Percentiles rank a stretch among this genome's conserved stretches.
These are phyloP conservation scores for Auxenochlorella protothecoides DNA, from an alignment of 139 green algal species.

Conservation along the genomic window DNA sequence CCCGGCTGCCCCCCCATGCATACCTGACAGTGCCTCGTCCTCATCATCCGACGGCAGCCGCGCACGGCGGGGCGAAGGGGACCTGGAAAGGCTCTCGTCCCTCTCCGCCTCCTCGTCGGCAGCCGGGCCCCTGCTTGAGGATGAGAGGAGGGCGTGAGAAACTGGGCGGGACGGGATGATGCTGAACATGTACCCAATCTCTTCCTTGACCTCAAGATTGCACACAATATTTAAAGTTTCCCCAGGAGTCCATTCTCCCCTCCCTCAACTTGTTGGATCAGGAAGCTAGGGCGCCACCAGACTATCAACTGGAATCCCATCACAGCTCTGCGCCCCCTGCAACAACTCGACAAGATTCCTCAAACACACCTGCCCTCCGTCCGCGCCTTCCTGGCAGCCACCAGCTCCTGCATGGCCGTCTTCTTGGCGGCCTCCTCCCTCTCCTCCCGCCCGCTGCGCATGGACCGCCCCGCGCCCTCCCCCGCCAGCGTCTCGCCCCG, in stretches of 20 bases:
- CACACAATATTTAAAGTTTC: too few species aligned
- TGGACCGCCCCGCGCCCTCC: not conserved
- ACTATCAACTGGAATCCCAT: too few species aligned
- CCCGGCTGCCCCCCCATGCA: not conserved
- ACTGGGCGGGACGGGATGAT: too few species aligned
- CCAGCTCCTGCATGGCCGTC: slow-evolving; percentile 34
- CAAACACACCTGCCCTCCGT: slow-evolving; percentile 10
- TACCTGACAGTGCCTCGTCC: not conserved
- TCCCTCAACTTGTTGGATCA: too few species aligned
- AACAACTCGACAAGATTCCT: not conserved
- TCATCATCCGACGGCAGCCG: not conserved
- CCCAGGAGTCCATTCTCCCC: too few species aligned
- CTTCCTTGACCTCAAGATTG: too few species aligned
- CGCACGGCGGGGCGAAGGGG: not conserved
- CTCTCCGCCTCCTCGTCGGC: not conserved
- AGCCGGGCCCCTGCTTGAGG: too few species aligned
- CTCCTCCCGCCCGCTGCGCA: slow-evolving; percentile 10
- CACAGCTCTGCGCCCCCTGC: too few species aligned
- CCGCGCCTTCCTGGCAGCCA: slow-evolving; percentile 12
- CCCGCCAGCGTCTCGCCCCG: not conserved
- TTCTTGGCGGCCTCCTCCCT: slow-evolving; percentile 30
- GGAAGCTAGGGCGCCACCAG: too few species aligned
- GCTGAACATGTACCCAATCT: too few species aligned
- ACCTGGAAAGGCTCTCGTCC: not conserved
- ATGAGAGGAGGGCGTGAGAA: too few species aligned